These are phyloP conservation scores for Acanthamoeba triangularis DNA, from an alignment of 208 protist genomes.

Conservation along the genomic window DNA sequence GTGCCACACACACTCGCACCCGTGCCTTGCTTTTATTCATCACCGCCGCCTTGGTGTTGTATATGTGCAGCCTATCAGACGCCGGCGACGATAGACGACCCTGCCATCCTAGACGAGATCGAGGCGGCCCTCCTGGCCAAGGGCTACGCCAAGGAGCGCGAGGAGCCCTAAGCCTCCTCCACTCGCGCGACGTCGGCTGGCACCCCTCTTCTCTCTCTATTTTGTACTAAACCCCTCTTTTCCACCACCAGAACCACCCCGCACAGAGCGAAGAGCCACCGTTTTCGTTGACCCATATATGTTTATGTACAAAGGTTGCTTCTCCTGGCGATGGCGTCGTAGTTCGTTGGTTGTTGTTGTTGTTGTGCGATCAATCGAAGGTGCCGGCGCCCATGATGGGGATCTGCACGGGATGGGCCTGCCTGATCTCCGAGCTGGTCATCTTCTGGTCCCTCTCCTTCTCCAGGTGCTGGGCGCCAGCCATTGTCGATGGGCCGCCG, in stretches of 20 bases:
- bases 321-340: no score
- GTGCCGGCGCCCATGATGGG: not conserved
- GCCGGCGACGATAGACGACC: conserved; percentile 67
- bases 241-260: no score
- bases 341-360: no score
- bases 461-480: not conserved
- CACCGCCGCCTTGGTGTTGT: not conserved
- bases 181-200: not conserved
- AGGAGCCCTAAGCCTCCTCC: not conserved
- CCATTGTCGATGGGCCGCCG: not conserved
- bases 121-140: conserved; percentile 14
- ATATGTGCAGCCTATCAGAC: conserved; percentile 31
- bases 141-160: conserved; percentile 61
- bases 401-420: not conserved
- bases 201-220: no score
- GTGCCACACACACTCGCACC: not conserved
- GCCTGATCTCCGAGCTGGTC: not conserved
- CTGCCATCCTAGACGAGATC: conserved; percentile 34
- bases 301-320: no score
- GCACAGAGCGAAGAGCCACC: no score
- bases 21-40: not conserved
- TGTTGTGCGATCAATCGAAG: not conserved
- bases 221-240: no score
- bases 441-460: not conserved
- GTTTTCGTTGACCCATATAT: no score